phyloP scores from a whole-genome alignment of 768 basidiomycete species.

The Collybia mongolica region DNA sequence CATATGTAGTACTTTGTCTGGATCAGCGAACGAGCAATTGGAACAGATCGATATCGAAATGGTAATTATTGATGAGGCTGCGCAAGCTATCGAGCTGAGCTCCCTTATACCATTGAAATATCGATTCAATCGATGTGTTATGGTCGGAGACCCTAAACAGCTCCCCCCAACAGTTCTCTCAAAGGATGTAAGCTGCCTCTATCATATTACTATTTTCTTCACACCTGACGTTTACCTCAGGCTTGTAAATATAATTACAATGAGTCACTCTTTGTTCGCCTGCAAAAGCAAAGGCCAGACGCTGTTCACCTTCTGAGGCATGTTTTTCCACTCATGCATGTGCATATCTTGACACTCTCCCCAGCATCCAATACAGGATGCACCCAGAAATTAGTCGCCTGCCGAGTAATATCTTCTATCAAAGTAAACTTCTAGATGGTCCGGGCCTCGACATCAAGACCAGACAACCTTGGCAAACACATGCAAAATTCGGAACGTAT shows the following conservation, averaged over 20 bases:
- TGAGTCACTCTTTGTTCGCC: conserved; percentile 89
- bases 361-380: conserved; percentile 99
- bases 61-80: conserved; percentile 97
- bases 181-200: conserved; percentile 31
- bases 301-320: conserved; percentile 91
- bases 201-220: background rate
- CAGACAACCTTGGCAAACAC: conserved; percentile 79
- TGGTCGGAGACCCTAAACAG: conserved; percentile 96
- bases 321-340: conserved; percentile 11
- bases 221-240: conserved; percentile 28
- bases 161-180: conserved; percentile 85
- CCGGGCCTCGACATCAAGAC: conserved; percentile 87
- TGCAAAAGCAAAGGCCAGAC: conserved; percentile 77
- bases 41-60: conserved; percentile 88
- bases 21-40: conserved; percentile 87
- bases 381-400: conserved; percentile 92
- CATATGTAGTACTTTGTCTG: conserved; percentile 91
- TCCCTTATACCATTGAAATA: conserved; percentile 95
- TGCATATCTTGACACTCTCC: background rate
- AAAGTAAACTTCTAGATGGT: conserved; percentile 77
- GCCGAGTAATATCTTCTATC: conserved; percentile 88
- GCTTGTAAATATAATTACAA: conserved; percentile 77
- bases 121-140: conserved; percentile 75
- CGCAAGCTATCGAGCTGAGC: conserved; percentile 93
- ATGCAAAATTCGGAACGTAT: conserved; percentile 79